Evolutionary conservation across 352 stramenopile genomes (phyloP), one percentile per base, ranked within the genome.

Genomic region (Discostella stelligera): DNA sequence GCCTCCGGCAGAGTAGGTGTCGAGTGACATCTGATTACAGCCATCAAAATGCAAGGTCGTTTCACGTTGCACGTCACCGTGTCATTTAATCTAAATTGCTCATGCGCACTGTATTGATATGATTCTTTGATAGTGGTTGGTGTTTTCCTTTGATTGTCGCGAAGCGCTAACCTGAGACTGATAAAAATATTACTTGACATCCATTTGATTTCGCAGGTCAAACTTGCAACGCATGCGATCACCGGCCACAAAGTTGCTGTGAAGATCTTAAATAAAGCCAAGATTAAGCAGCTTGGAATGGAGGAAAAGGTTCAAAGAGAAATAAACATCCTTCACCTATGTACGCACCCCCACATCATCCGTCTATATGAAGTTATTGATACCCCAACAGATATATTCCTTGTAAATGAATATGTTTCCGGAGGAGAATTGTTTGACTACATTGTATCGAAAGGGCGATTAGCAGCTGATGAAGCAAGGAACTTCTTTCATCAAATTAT

Each of bases 401-500:
- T 98, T 11, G 94, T 97, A 8, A 97, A 96, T 84, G 94, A 97
- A 88, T 97, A 97, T 82, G 94, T 96, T 30, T 94, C 92, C n/a
- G 93, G 93, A 58, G 95, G 95, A 59, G 95, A 98, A 78, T 84
- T 98, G 9, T 98, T 98, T 82, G 97, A 99, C 87, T 99, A 99
- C 85, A 99, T 99, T 85, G 97, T 99, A n/a, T 98, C 94, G 13
- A 98, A 90, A 64, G 79, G 88, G 49, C 82, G 97, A 80, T 91
- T 99, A 55, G 91, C 94, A 8, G 95, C 96, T 0, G 97, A 99
- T 80, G 97, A 99, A 85, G 97, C 97, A 11, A 89, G 97, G 58
- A 96, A 98, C 74, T 99, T 99, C 81, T 99, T 99, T 90, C 97
- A 99, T 88, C 97, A 96, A 83, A 96, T 96, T 61, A 95, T 99